Evolutionary conservation across 257 asterid genomes (phyloP).

Genomic region (Knoxia roxburghii): DNA sequence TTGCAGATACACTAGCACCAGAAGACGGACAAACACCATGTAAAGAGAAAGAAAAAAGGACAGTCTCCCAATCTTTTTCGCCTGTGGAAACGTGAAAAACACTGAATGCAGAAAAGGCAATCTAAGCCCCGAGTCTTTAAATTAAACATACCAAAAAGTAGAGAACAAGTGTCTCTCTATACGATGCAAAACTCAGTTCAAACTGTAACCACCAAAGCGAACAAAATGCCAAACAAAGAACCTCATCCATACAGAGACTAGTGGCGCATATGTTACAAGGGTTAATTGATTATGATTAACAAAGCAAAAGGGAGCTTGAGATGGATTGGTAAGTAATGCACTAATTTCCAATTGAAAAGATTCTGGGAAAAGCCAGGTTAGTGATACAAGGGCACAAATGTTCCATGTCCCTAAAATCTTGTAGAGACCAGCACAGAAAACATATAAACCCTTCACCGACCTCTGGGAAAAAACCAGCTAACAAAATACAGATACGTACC

Average conservation of each 20-base stretch:
- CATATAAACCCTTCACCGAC: neutral
- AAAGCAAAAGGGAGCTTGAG: neutral
- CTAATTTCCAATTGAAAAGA: neutral
- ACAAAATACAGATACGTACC: constrained; percentile 38
- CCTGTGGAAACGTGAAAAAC: too few species aligned
- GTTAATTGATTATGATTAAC: neutral
- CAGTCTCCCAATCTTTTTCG: too few species aligned
- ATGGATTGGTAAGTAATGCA: neutral
- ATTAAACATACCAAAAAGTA: too few species aligned
- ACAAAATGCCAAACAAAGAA: neutral
- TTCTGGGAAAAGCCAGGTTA: neutral
- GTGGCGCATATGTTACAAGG: neutral
- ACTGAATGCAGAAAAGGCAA: neutral
- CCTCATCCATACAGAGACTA: neutral
- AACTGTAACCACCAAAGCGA: neutral
- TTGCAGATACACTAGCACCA: neutral
- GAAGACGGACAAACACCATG: neutral
- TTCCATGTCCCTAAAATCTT: neutral
- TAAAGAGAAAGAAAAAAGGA: too few species aligned
- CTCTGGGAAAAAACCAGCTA: neutral
- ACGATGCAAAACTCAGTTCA: neutral
- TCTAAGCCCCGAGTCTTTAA: neutral
- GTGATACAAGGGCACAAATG: neutral
- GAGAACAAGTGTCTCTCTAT: too few species aligned
- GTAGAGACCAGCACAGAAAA: neutral